Conservation (phyloP, 148 eudicot genomes). For the Silene latifolia region DNA sequence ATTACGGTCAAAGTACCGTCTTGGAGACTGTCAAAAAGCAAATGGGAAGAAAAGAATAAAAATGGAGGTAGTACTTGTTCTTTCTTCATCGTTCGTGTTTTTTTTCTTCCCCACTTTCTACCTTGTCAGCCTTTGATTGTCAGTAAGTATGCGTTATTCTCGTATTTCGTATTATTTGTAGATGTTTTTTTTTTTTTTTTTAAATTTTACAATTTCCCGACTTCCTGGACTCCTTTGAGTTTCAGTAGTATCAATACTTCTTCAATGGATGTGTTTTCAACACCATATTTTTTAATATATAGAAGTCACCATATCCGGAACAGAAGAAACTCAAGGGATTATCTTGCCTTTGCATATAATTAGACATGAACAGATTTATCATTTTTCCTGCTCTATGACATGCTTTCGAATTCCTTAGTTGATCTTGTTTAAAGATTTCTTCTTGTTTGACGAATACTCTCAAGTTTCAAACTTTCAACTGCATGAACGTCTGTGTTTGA, state of each 20-base stretch:
- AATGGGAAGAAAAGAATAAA: too few species aligned
- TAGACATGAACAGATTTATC: not conserved
- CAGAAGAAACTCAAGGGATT: not conserved
- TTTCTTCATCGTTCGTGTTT: not conserved
- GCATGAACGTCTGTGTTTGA: not conserved
- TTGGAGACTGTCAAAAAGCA: too few species aligned
- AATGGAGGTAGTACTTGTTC: too few species aligned
- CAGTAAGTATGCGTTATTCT: too few species aligned
- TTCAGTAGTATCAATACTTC: too few species aligned
- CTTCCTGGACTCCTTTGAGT: not conserved
- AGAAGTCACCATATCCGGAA: too few species aligned
- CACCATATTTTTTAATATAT: too few species aligned
- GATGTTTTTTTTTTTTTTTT: too few species aligned
- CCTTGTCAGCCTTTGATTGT: not conserved
- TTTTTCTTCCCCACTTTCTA: not conserved
- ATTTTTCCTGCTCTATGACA: not conserved
- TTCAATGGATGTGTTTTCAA: not conserved
- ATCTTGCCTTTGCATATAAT: not conserved
- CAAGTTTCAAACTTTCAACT: not conserved
- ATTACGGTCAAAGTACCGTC: too few species aligned
- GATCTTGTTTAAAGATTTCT: not conserved
- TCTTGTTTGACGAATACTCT: not conserved
- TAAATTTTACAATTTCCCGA: too few species aligned
- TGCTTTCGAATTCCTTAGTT: not conserved
- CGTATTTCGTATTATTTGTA: not conserved